Conservation (phyloP, 2,329 filamentous ascomycete species). For the Fusarium abutilonis region DNA sequence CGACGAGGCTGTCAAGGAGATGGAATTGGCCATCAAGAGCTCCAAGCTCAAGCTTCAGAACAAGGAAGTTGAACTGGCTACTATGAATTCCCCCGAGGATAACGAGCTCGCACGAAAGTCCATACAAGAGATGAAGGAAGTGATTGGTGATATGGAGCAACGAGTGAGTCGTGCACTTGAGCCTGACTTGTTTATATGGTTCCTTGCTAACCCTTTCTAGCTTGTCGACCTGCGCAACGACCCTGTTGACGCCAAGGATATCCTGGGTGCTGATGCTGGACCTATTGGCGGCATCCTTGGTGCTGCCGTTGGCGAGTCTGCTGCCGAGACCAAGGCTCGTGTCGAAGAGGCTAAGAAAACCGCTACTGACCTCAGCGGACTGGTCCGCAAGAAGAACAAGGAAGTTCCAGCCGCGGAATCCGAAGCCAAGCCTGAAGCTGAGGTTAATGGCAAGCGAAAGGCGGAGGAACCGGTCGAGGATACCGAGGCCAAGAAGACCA, state of each 20-base stretch:
- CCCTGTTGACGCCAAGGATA: constrained; percentile 58
- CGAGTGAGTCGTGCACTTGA: constrained; percentile 61
- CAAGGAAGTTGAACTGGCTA: constrained; percentile 73
- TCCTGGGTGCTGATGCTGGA: constrained; percentile 55
- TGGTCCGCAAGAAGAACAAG: constrained; percentile 76
- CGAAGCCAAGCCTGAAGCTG: constrained; percentile 40
- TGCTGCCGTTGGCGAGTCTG: constrained; percentile 69
- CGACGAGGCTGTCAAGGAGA: constrained; percentile 75
- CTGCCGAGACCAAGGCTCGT: constrained; percentile 68
- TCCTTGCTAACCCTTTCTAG: constrained; percentile 48
- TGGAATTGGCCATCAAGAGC: constrained; percentile 78
- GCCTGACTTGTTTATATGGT: background rate
- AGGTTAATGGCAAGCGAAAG: constrained; percentile 55
- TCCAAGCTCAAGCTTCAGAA: constrained; percentile 75
- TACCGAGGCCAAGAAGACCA: constrained; percentile 50
- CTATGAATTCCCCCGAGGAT: constrained; percentile 71
- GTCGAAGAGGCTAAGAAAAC: constrained; percentile 77
- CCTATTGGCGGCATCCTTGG: constrained; percentile 69
- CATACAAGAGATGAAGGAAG: constrained; percentile 79
- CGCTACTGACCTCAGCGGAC: constrained; percentile 77
- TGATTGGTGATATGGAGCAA: constrained; percentile 81
- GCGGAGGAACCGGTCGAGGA: constrained; percentile 46
- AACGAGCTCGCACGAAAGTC: constrained; percentile 69
- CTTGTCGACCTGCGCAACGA: constrained; percentile 73
- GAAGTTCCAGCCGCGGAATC: constrained; percentile 39